These are phyloP conservation scores for Staphylotrichum longicolle DNA, from an alignment of 495 filamentous ascomycete species.

Conservation along the genomic window DNA sequence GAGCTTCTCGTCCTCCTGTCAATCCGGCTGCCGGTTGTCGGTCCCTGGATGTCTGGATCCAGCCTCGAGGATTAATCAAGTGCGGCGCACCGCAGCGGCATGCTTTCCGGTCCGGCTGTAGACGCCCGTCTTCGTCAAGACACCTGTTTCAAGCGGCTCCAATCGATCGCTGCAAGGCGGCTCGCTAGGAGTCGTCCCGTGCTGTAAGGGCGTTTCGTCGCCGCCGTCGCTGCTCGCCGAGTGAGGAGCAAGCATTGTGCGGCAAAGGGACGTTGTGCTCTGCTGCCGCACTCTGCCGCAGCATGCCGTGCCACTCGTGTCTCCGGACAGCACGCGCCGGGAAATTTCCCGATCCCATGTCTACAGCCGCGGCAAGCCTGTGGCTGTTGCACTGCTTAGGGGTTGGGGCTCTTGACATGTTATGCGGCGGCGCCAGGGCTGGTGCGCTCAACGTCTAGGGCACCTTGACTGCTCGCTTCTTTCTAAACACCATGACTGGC, in stretches of 20 bases:
- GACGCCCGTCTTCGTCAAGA: constrained; percentile 14
- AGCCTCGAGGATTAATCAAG: constrained; percentile 19
- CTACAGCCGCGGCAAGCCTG: constrained; percentile 17
- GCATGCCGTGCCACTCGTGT: constrained; percentile 13
- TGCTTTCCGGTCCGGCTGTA: constrained; percentile 20
- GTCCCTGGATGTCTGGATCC: constrained; percentile 3
- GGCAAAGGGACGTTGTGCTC: constrained; percentile 14
- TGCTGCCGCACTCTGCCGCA: background rate
- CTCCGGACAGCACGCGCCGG: constrained; percentile 16
- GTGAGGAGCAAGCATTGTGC: constrained; percentile 12
- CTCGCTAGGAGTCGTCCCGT: background rate
- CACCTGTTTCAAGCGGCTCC: constrained; percentile 22
- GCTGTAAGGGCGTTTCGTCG: constrained; percentile 6
- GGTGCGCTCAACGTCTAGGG: background rate
- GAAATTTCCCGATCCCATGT: constrained; percentile 20
- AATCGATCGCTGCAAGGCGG: constrained; percentile 13
- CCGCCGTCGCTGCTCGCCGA: background rate
- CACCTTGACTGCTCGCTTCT: background rate
- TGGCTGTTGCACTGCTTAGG: constrained; percentile 17
- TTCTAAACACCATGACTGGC: constrained; percentile 1
- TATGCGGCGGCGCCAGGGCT: background rate
- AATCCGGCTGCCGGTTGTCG: background rate
- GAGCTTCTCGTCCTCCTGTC: constrained; percentile 6
- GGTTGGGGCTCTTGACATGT: constrained; percentile 13
- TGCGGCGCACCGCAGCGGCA: constrained; percentile 16